Conservation (phyloP, 768 basidiomycete species). For the Leccinum broughii region DNA sequence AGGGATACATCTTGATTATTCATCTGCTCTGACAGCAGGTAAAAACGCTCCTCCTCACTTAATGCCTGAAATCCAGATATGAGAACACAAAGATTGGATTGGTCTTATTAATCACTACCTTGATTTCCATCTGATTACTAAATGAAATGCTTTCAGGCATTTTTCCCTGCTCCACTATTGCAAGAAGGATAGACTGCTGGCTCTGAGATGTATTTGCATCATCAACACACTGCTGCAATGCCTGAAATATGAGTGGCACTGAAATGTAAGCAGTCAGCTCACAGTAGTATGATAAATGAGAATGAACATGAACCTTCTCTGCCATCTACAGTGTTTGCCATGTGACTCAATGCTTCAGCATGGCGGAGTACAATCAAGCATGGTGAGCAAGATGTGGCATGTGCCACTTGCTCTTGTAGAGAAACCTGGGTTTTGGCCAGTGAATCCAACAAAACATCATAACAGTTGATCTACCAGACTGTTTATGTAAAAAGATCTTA, state of each 20-base stretch:
- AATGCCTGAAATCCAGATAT: slow-evolving; percentile 58
- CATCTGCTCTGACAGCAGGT: slow-evolving; percentile 48
- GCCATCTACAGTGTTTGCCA: slow-evolving; percentile 56
- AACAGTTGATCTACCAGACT: slow-evolving; percentile 77
- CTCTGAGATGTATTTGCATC: slow-evolving; percentile 59
- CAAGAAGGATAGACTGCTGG: slow-evolving; percentile 75
- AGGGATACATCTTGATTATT: slow-evolving; percentile 44
- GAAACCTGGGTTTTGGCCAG: slow-evolving; percentile 72
- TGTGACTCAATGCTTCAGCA: slow-evolving; percentile 75
- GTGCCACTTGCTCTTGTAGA: slow-evolving; percentile 71
- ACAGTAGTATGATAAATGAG: background rate
- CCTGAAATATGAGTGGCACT: slow-evolving; percentile 61
- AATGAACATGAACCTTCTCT: slow-evolving; percentile 48
- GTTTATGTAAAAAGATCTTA: background rate
- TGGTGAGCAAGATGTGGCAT: slow-evolving; percentile 76
- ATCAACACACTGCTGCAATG: slow-evolving; percentile 63
- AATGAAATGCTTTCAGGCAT: slow-evolving; percentile 71
- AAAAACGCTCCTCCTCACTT: slow-evolving; percentile 68
- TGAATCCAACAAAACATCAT: slow-evolving; percentile 76
- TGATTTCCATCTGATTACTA: slow-evolving; percentile 80
- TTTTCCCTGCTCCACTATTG: slow-evolving; percentile 64
- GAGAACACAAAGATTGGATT: background rate
- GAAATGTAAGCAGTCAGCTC: background rate
- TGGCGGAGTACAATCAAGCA: slow-evolving; percentile 82
- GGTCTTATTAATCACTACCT: slow-evolving; percentile 44